phyloP scores from a whole-genome alignment of 2,329 filamentous ascomycete genomes.

The Pseudogymnoascus sp. region DNA sequence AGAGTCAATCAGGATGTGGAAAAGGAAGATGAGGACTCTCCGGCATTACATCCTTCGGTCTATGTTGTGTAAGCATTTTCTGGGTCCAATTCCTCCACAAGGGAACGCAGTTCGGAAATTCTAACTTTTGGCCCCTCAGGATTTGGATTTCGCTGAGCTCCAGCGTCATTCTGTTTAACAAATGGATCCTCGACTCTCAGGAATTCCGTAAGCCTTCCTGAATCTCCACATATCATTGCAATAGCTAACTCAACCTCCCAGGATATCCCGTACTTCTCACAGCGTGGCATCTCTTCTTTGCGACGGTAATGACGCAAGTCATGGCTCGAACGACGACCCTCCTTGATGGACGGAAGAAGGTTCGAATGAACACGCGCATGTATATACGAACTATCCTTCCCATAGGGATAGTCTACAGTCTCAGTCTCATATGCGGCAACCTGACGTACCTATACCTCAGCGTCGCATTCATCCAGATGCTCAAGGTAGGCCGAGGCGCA shows the following conservation, averaged over 20 bases:
- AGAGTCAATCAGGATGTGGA: constrained; percentile 64
- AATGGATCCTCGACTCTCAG: constrained; percentile 85
- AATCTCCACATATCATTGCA: neutral
- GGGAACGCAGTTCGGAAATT: constrained; percentile 20
- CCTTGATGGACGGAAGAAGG: constrained; percentile 88
- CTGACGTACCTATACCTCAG: constrained; percentile 91
- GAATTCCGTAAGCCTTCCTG: constrained; percentile 61
- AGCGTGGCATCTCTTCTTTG: constrained; percentile 91
- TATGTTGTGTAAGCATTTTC: constrained; percentile 63
- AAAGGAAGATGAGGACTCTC: neutral
- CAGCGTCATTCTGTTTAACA: constrained; percentile 97
- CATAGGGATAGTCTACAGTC: constrained; percentile 90
- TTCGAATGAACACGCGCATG: constrained; percentile 93
- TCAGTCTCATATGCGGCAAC: constrained; percentile 95
- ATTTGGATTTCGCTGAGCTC: constrained; percentile 90
- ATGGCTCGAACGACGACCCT: constrained; percentile 82
- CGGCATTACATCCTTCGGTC: constrained; percentile 55
- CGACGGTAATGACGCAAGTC: constrained; percentile 88
- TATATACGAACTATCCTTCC: constrained; percentile 91
- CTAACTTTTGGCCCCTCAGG: constrained; percentile 38
- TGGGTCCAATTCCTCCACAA: constrained; percentile 17
- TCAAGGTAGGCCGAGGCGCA: constrained; percentile 59
- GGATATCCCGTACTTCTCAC: constrained; percentile 74
- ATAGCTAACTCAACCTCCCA: constrained; percentile 33
- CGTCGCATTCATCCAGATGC: constrained; percentile 97